Evolutionary conservation across 2,329 filamentous ascomycete species (phyloP).

Genomic region (Penicillium sp.): DNA sequence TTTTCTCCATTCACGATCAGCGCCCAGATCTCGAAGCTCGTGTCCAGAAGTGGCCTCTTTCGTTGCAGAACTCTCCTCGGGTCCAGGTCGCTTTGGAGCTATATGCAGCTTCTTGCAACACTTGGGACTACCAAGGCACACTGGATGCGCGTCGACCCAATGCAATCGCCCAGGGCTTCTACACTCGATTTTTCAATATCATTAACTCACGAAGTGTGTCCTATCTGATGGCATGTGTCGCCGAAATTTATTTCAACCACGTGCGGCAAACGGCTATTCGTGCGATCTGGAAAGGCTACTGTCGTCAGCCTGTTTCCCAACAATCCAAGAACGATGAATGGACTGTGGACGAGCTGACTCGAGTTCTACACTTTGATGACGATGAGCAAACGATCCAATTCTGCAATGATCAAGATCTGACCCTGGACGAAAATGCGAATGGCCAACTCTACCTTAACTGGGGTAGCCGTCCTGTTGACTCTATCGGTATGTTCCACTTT

Average conservation of each 20-base stretch:
- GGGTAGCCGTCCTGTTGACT: slow-evolving; percentile 46
- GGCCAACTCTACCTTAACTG: slow-evolving; percentile 53
- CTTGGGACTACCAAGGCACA: slow-evolving; percentile 51
- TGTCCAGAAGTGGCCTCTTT: slow-evolving; percentile 54
- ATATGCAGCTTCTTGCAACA: slow-evolving; percentile 55
- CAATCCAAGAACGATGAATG: slow-evolving; percentile 54
- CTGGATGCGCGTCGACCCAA: slow-evolving; percentile 50
- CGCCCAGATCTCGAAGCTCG: slow-evolving; percentile 57
- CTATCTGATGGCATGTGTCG: slow-evolving; percentile 63
- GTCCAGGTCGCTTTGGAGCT: slow-evolving; percentile 58
- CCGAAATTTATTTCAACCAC: slow-evolving; percentile 61
- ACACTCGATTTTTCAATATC: slow-evolving; percentile 57
- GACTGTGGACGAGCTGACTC: slow-evolving; percentile 53
- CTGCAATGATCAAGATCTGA: slow-evolving; percentile 54
- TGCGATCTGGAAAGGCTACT: slow-evolving; percentile 54
- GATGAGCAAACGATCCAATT: slow-evolving; percentile 54
- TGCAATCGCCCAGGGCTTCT: slow-evolving; percentile 58
- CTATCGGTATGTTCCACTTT: slow-evolving; percentile 40
- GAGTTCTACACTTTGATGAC: slow-evolving; percentile 56
- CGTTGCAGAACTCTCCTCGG: slow-evolving; percentile 51
- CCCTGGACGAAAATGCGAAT: slow-evolving; percentile 47
- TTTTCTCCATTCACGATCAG: slow-evolving; percentile 54
- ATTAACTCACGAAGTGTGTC: slow-evolving; percentile 56
- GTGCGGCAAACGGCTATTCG: slow-evolving; percentile 57
- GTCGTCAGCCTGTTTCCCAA: slow-evolving; percentile 47